These are phyloP conservation scores for Elaeis guineensis DNA, from an alignment of 176 grass and related monocot species.

Conservation along the genomic window DNA sequence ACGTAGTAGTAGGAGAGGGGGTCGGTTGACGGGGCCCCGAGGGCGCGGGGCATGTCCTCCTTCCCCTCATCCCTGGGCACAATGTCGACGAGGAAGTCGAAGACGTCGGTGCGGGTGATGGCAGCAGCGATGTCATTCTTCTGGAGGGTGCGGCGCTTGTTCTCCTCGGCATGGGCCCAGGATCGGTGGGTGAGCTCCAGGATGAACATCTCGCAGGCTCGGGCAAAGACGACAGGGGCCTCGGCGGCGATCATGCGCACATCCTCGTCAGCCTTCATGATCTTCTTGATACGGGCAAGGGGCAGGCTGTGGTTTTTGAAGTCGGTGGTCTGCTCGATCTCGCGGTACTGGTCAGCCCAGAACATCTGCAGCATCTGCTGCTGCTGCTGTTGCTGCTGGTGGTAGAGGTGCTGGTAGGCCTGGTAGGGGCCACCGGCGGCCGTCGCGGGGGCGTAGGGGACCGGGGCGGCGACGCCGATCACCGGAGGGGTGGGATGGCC, in stretches of 20 bases:
- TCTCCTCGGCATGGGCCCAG: conserved; percentile 28
- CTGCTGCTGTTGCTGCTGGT: conserved; percentile 21
- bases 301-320: conserved; percentile 90
- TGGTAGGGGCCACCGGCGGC: too few species aligned
- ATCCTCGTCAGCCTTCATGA: conserved; percentile 62
- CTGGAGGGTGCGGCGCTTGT: conserved; percentile 24
- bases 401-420: too few species aligned
- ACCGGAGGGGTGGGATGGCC: too few species aligned
- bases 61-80: conserved; percentile 5
- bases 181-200: conserved; percentile 32
- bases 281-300: conserved; percentile 87
- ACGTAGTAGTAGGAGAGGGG: conserved; percentile 2
- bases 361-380: conserved; percentile 67
- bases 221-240: conserved; percentile 29
- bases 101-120: conserved; percentile 12
- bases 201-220: conserved; percentile 48
- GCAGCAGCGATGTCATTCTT: conserved; percentile 20
- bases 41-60: background rate
- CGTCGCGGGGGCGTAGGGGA: too few species aligned
- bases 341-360: conserved; percentile 90
- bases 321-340: conserved; percentile 71
- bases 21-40: background rate
- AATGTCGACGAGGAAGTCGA: conserved; percentile 21
- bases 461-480: too few species aligned
- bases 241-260: conserved; percentile 41